Evolutionary conservation across 2,329 filamentous ascomycete genomes (phyloP).

Genomic region (Pseudocercospora ulei): DNA sequence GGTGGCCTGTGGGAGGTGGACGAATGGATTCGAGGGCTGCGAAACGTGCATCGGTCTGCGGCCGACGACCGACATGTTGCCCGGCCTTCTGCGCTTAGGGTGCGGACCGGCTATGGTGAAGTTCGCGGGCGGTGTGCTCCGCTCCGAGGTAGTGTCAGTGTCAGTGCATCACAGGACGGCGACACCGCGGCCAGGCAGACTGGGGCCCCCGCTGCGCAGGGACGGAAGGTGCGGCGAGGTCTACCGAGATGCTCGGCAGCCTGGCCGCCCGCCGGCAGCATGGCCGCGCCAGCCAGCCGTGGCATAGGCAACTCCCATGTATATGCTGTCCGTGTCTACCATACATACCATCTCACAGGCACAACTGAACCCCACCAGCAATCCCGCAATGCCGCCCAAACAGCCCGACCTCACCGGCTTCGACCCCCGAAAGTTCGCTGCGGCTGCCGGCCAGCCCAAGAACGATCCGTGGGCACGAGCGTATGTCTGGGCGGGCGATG

Average conservation of each 20-base stretch:
- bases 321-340: neutral
- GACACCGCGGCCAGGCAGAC: too few relatives aligned
- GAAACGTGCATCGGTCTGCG: constrained; percentile 51
- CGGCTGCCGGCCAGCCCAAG: constrained; percentile 53
- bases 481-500: constrained; percentile 38
- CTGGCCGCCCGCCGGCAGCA: too few relatives aligned
- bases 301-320: constrained; percentile 6
- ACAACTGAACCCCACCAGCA: constrained; percentile 18
- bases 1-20: constrained; percentile 39
- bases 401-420: constrained; percentile 81
- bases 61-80: constrained; percentile 49
- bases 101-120: constrained; percentile 5
- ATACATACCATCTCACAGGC: neutral
- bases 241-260: too few relatives aligned
- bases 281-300: too few relatives aligned
- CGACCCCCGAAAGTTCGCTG: constrained; percentile 70
- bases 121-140: neutral
- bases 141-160: neutral
- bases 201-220: too few relatives aligned
- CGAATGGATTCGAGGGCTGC: constrained; percentile 51
- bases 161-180: too few relatives aligned
- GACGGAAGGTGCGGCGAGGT: constrained; percentile 9
- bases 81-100: constrained; percentile 6
- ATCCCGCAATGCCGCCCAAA: constrained; percentile 42
- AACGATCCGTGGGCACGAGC: constrained; percentile 55